Evolutionary conservation across 495 filamentous ascomycete species (phyloP).

Genomic region (Oleoguttula mirabilis): DNA sequence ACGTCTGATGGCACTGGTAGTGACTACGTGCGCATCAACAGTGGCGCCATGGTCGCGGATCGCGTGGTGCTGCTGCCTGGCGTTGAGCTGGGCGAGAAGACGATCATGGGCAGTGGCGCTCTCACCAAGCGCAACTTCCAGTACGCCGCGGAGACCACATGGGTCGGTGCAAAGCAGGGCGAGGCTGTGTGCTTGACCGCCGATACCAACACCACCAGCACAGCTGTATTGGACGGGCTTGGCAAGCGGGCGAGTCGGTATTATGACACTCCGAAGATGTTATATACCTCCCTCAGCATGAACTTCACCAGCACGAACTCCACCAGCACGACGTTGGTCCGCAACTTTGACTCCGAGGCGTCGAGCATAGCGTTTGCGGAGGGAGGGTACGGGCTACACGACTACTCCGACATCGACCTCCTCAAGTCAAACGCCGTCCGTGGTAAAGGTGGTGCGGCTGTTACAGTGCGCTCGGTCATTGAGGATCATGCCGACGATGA

Average conservation of each 20-base stretch:
- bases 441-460: too few species aligned
- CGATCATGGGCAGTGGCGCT: slow-evolving; percentile 36
- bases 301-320: slow-evolving; percentile 5
- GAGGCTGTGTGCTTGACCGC: slow-evolving; percentile 32
- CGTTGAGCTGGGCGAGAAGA: slow-evolving; percentile 27
- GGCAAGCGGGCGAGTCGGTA: too few species aligned
- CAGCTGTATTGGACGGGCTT: too few species aligned
- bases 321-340: slow-evolving; percentile 2
- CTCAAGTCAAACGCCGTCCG: too few species aligned
- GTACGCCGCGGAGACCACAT: slow-evolving; percentile 32
- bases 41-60: slow-evolving; percentile 37
- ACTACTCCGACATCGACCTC: not conserved
- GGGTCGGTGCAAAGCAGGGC: slow-evolving; percentile 35
- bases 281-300: too few species aligned
- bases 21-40: slow-evolving; percentile 29
- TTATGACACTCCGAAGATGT: too few species aligned
- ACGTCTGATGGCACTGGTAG: slow-evolving; percentile 36
- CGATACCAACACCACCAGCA: not conserved
- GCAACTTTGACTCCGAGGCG: slow-evolving; percentile 9
- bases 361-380: not conserved
- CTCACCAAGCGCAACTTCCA: slow-evolving; percentile 30
- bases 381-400: not conserved
- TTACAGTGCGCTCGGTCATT: too few species aligned
- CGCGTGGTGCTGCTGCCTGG: slow-evolving; percentile 34
- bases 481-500: too few species aligned